Evolutionary conservation across 306 rosid species (phyloP), one percentile per base, ranked within the genome.

Genomic region (Lathyrus tuberosus): DNA sequence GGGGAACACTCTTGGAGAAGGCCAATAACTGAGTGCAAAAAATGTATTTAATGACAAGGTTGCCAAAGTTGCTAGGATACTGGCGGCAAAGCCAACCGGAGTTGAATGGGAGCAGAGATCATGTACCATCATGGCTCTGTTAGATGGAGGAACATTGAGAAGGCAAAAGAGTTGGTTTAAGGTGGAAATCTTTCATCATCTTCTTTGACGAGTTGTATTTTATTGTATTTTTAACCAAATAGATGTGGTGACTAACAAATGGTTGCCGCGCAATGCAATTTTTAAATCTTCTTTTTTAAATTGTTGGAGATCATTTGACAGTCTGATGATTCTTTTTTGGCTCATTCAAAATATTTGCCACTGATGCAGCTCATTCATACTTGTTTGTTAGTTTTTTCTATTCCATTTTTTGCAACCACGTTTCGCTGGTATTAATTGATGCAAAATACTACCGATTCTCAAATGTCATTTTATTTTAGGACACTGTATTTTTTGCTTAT

Each of bases 151-250:
- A 83, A 83, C 89, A 64, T 78, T 94, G 86, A 88, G 65, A 80
- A 87, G 96, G 76, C 95, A 94, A 47, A 91, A 86, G 85, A 94
- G 82, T 78, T 94, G 97, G 99, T 80, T 94, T 62, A 94, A 90
- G 94, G 98, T 90, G 33, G 62, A 59, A 63, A 59, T 77, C 46
- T 52, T 62, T 53, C 57, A 15, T 54, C 8, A 64, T 3, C 14
- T 72, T 41, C 53, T 80, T 70, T 61, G 43, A 3, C 5, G 10
- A 58, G 24, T 54, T 66, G 5, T 64, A 35, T 37, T 77, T 9
- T 60, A 54, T 72, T 76, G 48, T 58, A 44, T 58, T 62, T 58
- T 74, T n/a, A 22, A 41, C 42, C 71, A 37, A 49, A 38, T 57
- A 65, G 5, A 33, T 53, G 37, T 65, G 49, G 40, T 26, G 38